Conservation (phyloP, 768 basidiomycete genomes). For the Pseudohyphozyma bogoriensis region DNA sequence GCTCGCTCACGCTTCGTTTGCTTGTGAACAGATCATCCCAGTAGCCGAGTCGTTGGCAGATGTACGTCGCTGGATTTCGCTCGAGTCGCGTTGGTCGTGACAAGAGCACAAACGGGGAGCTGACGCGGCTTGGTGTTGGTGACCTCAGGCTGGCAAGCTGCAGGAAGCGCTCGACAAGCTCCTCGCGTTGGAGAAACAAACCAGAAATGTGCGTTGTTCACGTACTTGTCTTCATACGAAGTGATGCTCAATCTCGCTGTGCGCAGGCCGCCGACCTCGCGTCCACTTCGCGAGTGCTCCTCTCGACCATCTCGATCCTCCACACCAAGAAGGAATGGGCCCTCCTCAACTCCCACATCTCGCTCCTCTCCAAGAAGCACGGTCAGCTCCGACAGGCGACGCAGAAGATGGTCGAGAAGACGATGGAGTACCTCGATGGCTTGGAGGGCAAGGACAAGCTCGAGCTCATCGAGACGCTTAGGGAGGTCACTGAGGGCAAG, state of each 20-base stretch:
- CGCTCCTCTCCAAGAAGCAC: constrained; percentile 79
- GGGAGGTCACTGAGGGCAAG: constrained; percentile 93
- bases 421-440: constrained; percentile 69
- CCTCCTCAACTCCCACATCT: constrained; percentile 45
- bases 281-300: constrained; percentile 81
- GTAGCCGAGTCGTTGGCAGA: constrained; percentile 19
- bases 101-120: no score
- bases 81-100: background rate
- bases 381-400: constrained; percentile 87
- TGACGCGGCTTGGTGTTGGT: no score
- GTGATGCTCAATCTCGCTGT: background rate
- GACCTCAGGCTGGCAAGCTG: constrained; percentile 53
- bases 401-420: constrained; percentile 80
- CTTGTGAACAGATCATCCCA: constrained; percentile 27
- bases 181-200: constrained; percentile 81
- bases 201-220: constrained; percentile 63
- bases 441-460: constrained; percentile 72
- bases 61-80: background rate
- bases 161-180: constrained; percentile 85
- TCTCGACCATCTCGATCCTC: constrained; percentile 58
- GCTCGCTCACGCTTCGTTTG: background rate
- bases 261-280: constrained; percentile 75
- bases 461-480: constrained; percentile 75
- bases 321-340: constrained; percentile 57
- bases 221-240: background rate